These are phyloP conservation scores for Fusarium caatingaense DNA, from an alignment of 2,329 filamentous ascomycete species.

Conservation along the genomic window DNA sequence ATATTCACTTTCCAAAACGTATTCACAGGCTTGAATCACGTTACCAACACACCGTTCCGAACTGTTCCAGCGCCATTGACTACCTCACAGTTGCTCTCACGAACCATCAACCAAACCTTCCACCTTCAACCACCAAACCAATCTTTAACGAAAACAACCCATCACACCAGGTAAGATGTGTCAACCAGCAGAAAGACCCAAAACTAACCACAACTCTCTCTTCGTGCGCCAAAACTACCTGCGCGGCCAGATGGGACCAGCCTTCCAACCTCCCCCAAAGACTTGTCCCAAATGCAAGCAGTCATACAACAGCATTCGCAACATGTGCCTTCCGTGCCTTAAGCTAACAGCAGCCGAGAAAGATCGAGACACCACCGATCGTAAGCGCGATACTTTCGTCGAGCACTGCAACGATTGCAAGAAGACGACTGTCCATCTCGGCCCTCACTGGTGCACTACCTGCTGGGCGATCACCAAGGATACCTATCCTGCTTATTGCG, in stretches of 20 bases:
- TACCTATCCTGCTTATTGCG: slow-evolving; percentile 20
- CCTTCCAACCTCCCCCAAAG: slow-evolving; percentile 4
- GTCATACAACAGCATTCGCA: background rate
- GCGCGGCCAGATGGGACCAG: slow-evolving; percentile 20
- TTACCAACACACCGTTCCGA: background rate
- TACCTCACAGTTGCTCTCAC: background rate
- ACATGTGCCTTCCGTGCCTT: slow-evolving; percentile 21
- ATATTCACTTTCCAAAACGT: background rate
- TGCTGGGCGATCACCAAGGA: slow-evolving; percentile 7
- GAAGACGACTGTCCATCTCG: slow-evolving; percentile 31
- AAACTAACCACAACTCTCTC: background rate
- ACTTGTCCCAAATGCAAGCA: slow-evolving; percentile 16
- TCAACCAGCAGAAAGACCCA: background rate
- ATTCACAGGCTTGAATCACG: background rate
- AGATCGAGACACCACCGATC: background rate
- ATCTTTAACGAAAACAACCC: too few relatives aligned
- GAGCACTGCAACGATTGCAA: slow-evolving; percentile 9
- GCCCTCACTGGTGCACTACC: slow-evolving; percentile 32
- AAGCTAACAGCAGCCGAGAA: background rate
- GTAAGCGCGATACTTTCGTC: slow-evolving; percentile 10
- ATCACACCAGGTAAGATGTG: slow-evolving; percentile 2
- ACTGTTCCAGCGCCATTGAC: background rate
- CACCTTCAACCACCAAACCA: background rate
- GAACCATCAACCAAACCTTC: background rate
- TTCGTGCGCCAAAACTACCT: slow-evolving; percentile 19